A percentile compares a stretch with the other conserved stretches of the same genome.
phyloP scores from a whole-genome alignment of 495 filamentous ascomycete species.

The Xylaria sp. region DNA sequence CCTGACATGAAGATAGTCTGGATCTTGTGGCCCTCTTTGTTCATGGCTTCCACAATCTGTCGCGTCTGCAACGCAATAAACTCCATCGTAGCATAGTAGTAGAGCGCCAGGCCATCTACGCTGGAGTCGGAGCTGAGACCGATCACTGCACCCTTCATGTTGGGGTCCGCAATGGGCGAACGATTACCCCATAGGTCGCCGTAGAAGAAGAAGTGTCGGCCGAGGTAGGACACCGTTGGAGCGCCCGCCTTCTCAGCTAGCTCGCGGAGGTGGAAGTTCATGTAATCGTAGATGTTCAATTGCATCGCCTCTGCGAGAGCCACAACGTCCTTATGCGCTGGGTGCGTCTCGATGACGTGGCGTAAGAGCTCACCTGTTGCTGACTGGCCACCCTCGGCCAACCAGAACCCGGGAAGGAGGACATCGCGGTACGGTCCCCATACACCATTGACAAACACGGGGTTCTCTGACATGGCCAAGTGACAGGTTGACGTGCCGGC shows the following conservation, averaged over 20 bases:
- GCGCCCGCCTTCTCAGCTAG: conserved; percentile 70
- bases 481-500: conserved; percentile 98
- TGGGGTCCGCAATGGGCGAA: conserved; percentile 87
- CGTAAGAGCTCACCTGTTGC: conserved; percentile 94
- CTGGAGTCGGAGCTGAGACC: conserved; percentile 85
- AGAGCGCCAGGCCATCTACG: conserved; percentile 82
- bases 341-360: conserved; percentile 92
- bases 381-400: conserved; percentile 95
- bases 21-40: conserved; percentile 81
- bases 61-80: conserved; percentile 96
- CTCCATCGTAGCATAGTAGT: conserved; percentile 94
- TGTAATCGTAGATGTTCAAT: conserved; percentile 89
- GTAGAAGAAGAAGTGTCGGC: conserved; percentile 96
- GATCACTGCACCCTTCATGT: conserved; percentile 87
- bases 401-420: conserved; percentile 88
- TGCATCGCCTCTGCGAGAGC: conserved; percentile 79
- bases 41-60: conserved; percentile 95
- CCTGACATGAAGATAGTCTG: conserved; percentile 97
- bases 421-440: conserved; percentile 98
- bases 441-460: conserved; percentile 91
- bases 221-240: conserved; percentile 81
- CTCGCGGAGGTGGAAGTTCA: conserved; percentile 85
- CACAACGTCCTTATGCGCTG: conserved; percentile 78
- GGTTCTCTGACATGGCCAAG: conserved; percentile 88
- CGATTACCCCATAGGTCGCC: conserved; percentile 98